These are phyloP conservation scores for Aspergillus alliaceus DNA, from an alignment of 2,329 filamentous ascomycete genomes.

Conservation along the genomic window DNA sequence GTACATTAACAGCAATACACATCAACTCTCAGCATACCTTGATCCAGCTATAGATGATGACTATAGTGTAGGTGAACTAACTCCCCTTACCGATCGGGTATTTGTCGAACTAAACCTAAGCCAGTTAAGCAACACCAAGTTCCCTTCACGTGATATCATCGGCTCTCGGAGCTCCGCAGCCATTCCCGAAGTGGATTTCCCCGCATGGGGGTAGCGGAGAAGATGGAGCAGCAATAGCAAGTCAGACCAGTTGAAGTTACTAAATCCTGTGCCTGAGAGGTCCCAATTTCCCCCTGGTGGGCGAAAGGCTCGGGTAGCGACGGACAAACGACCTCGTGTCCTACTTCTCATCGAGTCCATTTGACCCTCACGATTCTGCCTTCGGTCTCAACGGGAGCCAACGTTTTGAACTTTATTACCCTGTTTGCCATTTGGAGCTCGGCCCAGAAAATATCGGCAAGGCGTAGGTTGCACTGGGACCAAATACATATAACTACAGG, in stretches of 20 bases:
- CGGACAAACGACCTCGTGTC: neutral
- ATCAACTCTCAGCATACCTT: no score
- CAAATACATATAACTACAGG: neutral
- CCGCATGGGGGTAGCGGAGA: conserved; percentile 19
- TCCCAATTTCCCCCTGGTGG: neutral
- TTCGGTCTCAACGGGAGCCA: neutral
- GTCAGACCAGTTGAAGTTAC: neutral
- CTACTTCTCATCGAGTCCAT: neutral
- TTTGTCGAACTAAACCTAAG: neutral
- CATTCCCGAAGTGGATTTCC: conserved; percentile 14
- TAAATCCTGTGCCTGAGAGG: neutral
- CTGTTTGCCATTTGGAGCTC: no score
- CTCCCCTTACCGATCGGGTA: neutral
- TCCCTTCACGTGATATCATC: conserved; percentile 19
- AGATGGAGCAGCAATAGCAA: neutral
- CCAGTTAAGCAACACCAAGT: neutral
- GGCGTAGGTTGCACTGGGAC: neutral
- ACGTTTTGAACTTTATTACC: neutral
- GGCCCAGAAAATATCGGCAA: no score
- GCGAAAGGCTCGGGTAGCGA: neutral
- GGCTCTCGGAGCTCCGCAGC: conserved; percentile 14
- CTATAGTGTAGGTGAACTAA: no score
- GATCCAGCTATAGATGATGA: no score
- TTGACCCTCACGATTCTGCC: neutral
- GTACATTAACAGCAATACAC: neutral